A percentile compares a stretch with the other conserved stretches of the same genome.
Evolutionary conservation across 495 filamentous ascomycete genomes (phyloP).

Genomic region (Aspergillus cristatus): DNA sequence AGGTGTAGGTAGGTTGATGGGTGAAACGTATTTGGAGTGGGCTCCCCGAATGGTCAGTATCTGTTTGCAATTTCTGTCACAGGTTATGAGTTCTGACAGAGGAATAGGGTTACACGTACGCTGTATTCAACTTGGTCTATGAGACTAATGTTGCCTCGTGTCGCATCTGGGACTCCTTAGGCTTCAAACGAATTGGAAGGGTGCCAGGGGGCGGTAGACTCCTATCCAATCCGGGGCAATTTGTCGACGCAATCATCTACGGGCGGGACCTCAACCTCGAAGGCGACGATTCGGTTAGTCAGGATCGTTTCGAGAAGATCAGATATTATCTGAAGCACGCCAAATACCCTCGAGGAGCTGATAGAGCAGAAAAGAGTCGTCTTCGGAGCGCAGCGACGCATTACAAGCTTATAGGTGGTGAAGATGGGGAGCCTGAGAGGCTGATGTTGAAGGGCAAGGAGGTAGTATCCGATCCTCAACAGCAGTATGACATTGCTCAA

Average conservation of each 20-base stretch:
- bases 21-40: slow-evolving; percentile 90
- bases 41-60: slow-evolving; percentile 69
- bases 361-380: slow-evolving; percentile 91
- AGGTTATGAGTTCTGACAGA: slow-evolving; percentile 1
- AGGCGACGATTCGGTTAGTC: slow-evolving; percentile 81
- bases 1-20: slow-evolving; percentile 88
- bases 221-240: slow-evolving; percentile 66
- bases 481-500: slow-evolving; percentile 84
- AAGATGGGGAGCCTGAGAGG: slow-evolving; percentile 52
- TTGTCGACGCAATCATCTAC: slow-evolving; percentile 94
- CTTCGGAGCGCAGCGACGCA: slow-evolving; percentile 89
- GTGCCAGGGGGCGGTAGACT: slow-evolving; percentile 84
- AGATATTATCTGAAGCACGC: slow-evolving; percentile 91
- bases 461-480: slow-evolving; percentile 82
- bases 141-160: slow-evolving; percentile 94
- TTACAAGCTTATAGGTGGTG: slow-evolving; percentile 62
- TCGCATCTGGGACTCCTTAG: slow-evolving; percentile 94
- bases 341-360: slow-evolving; percentile 87
- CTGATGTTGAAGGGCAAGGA: slow-evolving; percentile 98
- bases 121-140: slow-evolving; percentile 96
- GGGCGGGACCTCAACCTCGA: slow-evolving; percentile 73
- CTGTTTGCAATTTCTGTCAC: neutral
- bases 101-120: slow-evolving; percentile 77
- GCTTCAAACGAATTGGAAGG: slow-evolving; percentile 92
- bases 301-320: slow-evolving; percentile 98